Base-by-base conservation (phyloP, 2,329 filamentous ascomycete genomes). In the Acephala macrosclerotiorum region DNA sequence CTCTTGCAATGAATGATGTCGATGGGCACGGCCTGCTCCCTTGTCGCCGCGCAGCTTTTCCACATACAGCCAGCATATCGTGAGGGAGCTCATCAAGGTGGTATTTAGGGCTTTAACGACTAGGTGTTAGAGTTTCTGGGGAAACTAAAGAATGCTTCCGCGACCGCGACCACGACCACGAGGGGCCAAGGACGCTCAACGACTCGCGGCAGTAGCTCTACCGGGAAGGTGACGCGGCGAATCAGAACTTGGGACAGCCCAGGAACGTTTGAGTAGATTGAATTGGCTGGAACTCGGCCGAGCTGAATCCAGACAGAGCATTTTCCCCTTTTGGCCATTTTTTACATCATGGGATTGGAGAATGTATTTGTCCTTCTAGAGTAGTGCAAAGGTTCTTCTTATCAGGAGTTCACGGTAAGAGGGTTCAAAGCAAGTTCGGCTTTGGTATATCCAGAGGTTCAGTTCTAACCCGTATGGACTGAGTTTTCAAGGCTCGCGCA, bases 71-170 rank as follows among this genome's bases (percentile, higher is more conserved):
- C 14, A n/a, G 40, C 8, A 6, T 42, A 16, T 16, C 14, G 16
- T 16, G 11, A n/a, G 1, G 45, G 38, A 42, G 38, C 4, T 42
- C 38, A 42, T 42, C 38, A n/a, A 16, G 38, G 29, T 4, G 29
- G 9, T 33, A 42, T 12, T 6, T 42, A 61, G 55, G 60, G 35
- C 49, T 42, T n/a, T 40, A 49, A 22, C 18, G 36, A 16, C 9
- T 49, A 20, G 20, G 16, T 38, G 8, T 33, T 47, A 62, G 60
- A 57, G 60, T 49, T 62, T 18, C 51, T 62, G 60, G 53, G 60
- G 49, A 62, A 57, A 49, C 38, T 47, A 18, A 25, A 49, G 9
- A 35, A 33, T 2, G n/a, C 51, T 57, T 57, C 51, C 51, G 60
- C 26, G 26, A 22, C 29, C 4, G n/a, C 47, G 49, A 53, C 3